phyloP scores from a whole-genome alignment of 2,329 filamentous ascomycete species.

The Fusarium globosum region DNA sequence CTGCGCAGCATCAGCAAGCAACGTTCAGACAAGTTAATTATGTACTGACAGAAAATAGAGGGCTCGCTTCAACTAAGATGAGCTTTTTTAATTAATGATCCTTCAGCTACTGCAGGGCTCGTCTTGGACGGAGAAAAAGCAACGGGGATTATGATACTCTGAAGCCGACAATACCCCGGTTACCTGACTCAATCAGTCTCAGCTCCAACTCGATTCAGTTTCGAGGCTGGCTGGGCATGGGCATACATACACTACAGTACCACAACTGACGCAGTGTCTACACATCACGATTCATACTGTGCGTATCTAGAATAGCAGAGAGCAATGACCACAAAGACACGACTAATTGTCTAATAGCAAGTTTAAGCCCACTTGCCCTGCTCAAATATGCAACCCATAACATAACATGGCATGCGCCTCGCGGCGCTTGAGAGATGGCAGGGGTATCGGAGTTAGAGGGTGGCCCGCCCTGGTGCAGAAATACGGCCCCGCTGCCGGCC shows the following conservation, averaged over 20 bases:
- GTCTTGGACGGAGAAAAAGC: background rate
- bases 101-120: too few relatives aligned
- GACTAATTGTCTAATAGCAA: conserved; percentile 34
- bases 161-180: background rate
- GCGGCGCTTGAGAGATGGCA: conserved; percentile 37
- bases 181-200: conserved; percentile 1
- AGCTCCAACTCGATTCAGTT: conserved; percentile 11
- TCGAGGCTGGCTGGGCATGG: conserved; percentile 1
- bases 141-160: background rate
- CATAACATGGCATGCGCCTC: conserved; percentile 29
- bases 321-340: conserved; percentile 23
- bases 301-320: background rate
- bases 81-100: background rate
- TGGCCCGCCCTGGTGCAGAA: conserved; percentile 9
- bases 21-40: background rate
- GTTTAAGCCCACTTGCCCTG: conserved; percentile 25
- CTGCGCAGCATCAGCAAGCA: background rate
- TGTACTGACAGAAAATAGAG: background rate
- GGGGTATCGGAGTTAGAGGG: conserved; percentile 35
- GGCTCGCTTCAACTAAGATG: background rate
- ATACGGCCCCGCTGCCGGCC: conserved; percentile 42
- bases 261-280: background rate
- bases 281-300: conserved; percentile 16
- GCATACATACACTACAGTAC: background rate
- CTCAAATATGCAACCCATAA: conserved; percentile 39